These are phyloP conservation scores for Nannizzia gypsea DNA, from an alignment of 2,329 filamentous ascomycete genomes.

Conservation along the genomic window DNA sequence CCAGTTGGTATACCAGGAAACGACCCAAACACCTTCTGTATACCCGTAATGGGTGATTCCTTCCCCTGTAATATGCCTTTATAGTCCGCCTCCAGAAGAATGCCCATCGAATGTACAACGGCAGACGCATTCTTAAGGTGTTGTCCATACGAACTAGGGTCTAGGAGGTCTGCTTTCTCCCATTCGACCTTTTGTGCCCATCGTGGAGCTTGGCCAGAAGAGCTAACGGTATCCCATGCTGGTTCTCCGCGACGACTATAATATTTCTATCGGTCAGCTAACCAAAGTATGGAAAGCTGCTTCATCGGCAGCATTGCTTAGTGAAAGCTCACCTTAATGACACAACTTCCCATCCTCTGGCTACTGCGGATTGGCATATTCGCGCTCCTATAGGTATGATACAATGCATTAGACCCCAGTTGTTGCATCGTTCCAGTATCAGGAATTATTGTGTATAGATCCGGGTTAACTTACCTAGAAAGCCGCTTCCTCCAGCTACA, in stretches of 20 bases:
- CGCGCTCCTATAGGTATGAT: constrained; percentile 43
- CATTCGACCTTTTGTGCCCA: constrained; percentile 79
- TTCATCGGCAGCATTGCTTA: neutral
- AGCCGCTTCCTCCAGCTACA: constrained; percentile 88
- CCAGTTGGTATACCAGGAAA: constrained; percentile 33
- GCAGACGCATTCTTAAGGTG: constrained; percentile 67
- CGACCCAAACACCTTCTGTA: constrained; percentile 64
- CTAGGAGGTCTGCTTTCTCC: constrained; percentile 79
- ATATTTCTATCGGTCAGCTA: constrained; percentile 2
- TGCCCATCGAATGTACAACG: constrained; percentile 91
- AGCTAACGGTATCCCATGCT: constrained; percentile 68
- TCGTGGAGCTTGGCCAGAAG: constrained; percentile 54
- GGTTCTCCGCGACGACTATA: constrained; percentile 79
- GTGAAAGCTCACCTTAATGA: constrained; percentile 63
- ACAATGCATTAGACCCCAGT: neutral
- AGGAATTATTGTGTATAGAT: neutral
- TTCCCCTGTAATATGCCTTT: constrained; percentile 77
- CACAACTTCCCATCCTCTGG: constrained; percentile 79
- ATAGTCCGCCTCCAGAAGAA: constrained; percentile 94
- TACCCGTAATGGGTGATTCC: constrained; percentile 66
- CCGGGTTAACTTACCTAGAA: constrained; percentile 49
- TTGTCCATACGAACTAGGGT: constrained; percentile 64
- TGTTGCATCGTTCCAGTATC: no score
- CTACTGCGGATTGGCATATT: constrained; percentile 82
- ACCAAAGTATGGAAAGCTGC: neutral